Evolutionary conservation across 495 filamentous ascomycete genomes (phyloP), one percentile per base, ranked within the genome.

Genomic region (Hypoxylon intermedium): DNA sequence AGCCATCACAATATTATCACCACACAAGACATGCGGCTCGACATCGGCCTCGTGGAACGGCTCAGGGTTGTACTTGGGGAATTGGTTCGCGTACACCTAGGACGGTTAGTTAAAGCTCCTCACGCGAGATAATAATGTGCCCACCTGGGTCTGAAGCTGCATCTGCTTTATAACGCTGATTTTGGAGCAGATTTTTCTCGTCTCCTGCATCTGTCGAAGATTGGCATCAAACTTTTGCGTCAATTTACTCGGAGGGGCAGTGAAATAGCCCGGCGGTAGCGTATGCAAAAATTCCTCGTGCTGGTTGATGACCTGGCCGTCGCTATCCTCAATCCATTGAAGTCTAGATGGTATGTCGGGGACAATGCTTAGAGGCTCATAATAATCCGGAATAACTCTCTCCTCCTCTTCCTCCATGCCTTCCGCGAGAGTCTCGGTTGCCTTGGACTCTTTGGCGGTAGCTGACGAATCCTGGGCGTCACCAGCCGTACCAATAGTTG

Each of bases 91-190:
- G 70, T 98, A 98, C 79, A 96, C 92, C 91, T 96, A 65, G 50
- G 31, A 21, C 54, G 13, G 33, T 66, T 26, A 53, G 68, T 59
- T 26, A 51, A 12, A 53, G 9, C 47, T 20, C 9, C 23, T 16
- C 37, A 15, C 12, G 30, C 24, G 16, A 12, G 23, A 53, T 16
- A 45, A 1, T 7, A 26, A 30, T 48, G 42, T 63, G n/a, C 78
- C 63, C 85, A 93, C 92, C 84, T 97, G 94, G 40, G 92, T 89
- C 68, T 99, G 95, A 24, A 97, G 79, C 72, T 98, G 95, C 94
- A 99, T 99, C 77, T 99, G 94, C 80, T 98, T 99, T 70, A 99
- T 92, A 55, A 99, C 89, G 23, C 90, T 87, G 68, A 98, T 93
- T 73, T 98, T 98, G 2, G 92, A 92, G 70, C 90, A 95, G 9